phyloP scores from a whole-genome alignment of 1,284 basidiomycete genomes.

The Sporisorium exsertum region DNA sequence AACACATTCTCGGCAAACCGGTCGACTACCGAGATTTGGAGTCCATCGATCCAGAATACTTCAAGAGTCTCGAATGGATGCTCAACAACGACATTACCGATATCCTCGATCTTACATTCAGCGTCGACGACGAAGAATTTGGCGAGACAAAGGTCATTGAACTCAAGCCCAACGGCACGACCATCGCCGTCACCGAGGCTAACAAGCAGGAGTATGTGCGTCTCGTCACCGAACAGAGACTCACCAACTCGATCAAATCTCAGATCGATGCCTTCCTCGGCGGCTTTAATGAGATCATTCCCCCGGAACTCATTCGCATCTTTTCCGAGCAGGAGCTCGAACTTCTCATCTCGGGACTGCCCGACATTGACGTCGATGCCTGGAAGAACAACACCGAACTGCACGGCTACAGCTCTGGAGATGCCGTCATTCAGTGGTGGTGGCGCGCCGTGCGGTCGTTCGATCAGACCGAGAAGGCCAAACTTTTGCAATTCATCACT shows the following conservation, averaged over 20 bases:
- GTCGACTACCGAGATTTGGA: constrained; percentile 68
- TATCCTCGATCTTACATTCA: constrained; percentile 84
- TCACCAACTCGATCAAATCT: constrained; percentile 85
- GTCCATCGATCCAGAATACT: constrained; percentile 76
- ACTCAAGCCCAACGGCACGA: constrained; percentile 61
- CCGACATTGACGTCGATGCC: constrained; percentile 98
- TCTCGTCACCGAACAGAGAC: constrained; percentile 86
- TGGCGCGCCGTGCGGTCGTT: constrained; percentile 98
- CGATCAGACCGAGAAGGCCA: constrained; percentile 94
- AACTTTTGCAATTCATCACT: constrained; percentile 89
- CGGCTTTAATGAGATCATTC: constrained; percentile 96
- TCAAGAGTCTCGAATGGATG: constrained; percentile 77
- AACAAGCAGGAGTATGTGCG: constrained; percentile 98
- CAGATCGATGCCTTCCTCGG: constrained; percentile 80
- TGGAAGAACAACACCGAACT: constrained; percentile 95
- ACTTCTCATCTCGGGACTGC: constrained; percentile 94
- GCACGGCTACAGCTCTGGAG: constrained; percentile 79
- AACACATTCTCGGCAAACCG: constrained; percentile 65
- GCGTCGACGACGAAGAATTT: constrained; percentile 85
- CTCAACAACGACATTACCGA: constrained; percentile 74
- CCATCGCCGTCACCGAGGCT: constrained; percentile 75
- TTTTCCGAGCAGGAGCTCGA: constrained; percentile 99
- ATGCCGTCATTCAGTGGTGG: constrained; percentile 98
- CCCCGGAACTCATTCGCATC: constrained; percentile 73
- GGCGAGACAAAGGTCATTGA: constrained; percentile 66